Conservation (phyloP, 2,329 filamentous ascomycete species). For the Stachybotrys chlorohalonatus region DNA sequence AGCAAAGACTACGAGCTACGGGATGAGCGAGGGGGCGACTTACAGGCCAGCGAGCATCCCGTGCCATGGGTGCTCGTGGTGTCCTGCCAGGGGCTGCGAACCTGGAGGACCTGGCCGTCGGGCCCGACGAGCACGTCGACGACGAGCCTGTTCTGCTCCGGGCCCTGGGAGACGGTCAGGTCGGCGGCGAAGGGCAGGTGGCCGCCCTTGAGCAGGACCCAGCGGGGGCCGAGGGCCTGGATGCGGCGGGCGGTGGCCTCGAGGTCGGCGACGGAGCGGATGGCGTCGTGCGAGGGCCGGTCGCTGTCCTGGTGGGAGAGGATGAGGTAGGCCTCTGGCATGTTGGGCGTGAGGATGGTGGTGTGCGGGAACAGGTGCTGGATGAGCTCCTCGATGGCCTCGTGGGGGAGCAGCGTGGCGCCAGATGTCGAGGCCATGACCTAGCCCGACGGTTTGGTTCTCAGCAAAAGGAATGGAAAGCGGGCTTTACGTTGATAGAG, state of each 20-base stretch:
- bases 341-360: conserved; percentile 66
- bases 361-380: conserved; percentile 53
- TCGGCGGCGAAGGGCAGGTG: conserved; percentile 70
- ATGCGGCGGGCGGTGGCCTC: conserved; percentile 59
- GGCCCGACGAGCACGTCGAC: conserved; percentile 68
- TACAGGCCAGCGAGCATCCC: conserved; percentile 85
- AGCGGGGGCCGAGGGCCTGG: conserved; percentile 60
- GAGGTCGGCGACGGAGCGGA: conserved; percentile 55
- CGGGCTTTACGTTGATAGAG: background rate
- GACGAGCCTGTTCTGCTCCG: conserved; percentile 55
- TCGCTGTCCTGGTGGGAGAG: conserved; percentile 34
- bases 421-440: conserved; percentile 91
- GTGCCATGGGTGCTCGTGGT: conserved; percentile 88
- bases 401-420: conserved; percentile 54
- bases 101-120: conserved; percentile 42
- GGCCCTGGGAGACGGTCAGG: conserved; percentile 45
- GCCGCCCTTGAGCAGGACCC: conserved; percentile 83
- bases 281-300: conserved; percentile 27
- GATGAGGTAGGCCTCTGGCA: conserved; percentile 63
- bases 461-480: conserved; percentile 1
- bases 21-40: conserved; percentile 20
- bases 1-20: background rate
- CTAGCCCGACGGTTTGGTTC: conserved; percentile 30
- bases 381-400: conserved; percentile 54
- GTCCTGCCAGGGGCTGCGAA: conserved; percentile 62